Evolutionary conservation across 768 basidiomycete genomes (phyloP), one percentile per base, ranked within the genome.

Genomic region (Auricularia cornea): DNA sequence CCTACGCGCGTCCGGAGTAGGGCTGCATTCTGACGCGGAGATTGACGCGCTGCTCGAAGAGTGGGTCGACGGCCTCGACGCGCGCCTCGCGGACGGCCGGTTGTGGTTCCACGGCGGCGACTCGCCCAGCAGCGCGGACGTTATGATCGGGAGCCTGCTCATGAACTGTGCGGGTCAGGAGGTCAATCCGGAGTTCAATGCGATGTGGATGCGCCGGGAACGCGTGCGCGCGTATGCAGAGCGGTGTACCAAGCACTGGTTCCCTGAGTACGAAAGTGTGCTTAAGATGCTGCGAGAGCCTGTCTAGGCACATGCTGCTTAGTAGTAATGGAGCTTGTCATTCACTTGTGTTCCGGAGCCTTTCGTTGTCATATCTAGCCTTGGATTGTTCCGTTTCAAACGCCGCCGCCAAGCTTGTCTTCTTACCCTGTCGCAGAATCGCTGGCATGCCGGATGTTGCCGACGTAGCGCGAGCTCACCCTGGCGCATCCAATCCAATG

Each of bases 11-110:
- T 65, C 40, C 1, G 75, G 74, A 18, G 52, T 73, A 1, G 74
- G 75, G 40, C 68, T 74, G 3, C 74, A 76, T 61, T 70, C 72
- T n/a, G 65, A 57, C n/a, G 74, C 72, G 56, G 74, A 75, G 41
- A 71, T 72, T 38, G 68, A 73, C 16, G 62, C 67, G 40, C 61
- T 75, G 61, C 68, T 74, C 60, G 69, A 62, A 60, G 74, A 75
- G 63, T 72, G 65, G 0, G 65, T 75, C 10, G 72, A 71, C 2
- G 75, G 68, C 0, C 71, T 75, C 54, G 74, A 72, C 44, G 63
- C 60, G 61, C 72, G 70, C 48, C 69, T 74, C n/a, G n/a, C 29
- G 5, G 59, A 31, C 65, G 8, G 44, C 20, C 16, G 44, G 12
- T 6, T 6, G 44, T 48, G 44, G 44, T 48, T 48, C 23, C 44